These are phyloP conservation scores for Oryza longistaminata DNA, from an alignment of 176 grass and related monocot species.

Conservation along the genomic window DNA sequence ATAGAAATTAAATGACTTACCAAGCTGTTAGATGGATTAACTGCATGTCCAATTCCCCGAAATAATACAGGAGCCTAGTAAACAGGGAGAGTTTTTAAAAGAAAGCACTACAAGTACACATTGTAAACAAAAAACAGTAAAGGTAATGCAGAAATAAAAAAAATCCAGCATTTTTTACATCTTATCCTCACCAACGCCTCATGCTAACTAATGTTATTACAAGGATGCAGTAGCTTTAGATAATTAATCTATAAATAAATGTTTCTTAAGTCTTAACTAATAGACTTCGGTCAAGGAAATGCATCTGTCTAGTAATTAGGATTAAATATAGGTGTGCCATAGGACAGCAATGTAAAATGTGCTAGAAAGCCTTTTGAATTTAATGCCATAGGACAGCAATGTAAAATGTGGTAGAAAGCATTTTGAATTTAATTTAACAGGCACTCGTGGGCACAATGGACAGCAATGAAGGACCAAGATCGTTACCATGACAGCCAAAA, in stretches of 20 bases:
- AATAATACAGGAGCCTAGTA: slow-evolving; percentile 78
- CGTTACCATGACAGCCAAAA: neutral
- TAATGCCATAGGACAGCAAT: neutral
- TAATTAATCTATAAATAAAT: neutral
- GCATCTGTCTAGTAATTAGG: neutral
- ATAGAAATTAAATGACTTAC: slow-evolving; percentile 46
- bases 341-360: neutral
- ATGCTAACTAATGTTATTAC: slow-evolving; percentile 8
- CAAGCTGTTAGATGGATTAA: slow-evolving; percentile 83
- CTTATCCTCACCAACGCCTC: neutral
- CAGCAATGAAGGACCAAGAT: neutral
- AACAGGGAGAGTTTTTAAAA: slow-evolving; percentile 28
- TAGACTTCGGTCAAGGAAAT: neutral
- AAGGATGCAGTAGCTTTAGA: neutral
- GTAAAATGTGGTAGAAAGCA: neutral
- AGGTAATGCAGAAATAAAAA: neutral
- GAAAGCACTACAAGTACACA: neutral
- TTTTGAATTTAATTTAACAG: no score
- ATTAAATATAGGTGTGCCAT: neutral
- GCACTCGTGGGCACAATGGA: neutral
- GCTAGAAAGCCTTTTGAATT: neutral
- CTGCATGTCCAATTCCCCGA: slow-evolving; percentile 74
- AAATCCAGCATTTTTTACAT: neutral
- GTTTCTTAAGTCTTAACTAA: neutral
- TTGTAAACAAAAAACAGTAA: neutral